These are phyloP conservation scores for Cutaneotrichosporon cavernicola DNA, from an alignment of 1,284 basidiomycete genomes.

Conservation along the genomic window DNA sequence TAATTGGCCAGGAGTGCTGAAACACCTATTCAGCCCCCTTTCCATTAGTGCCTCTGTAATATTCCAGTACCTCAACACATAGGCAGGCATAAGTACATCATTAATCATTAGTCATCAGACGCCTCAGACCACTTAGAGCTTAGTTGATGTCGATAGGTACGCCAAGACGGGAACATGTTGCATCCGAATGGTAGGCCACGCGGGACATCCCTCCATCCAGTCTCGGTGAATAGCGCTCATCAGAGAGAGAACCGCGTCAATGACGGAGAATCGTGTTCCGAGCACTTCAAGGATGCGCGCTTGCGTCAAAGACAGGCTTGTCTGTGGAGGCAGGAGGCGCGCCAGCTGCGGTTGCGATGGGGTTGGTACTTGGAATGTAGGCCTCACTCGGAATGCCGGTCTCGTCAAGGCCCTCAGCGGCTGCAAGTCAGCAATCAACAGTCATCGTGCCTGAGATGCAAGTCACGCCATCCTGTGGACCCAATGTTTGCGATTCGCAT, in stretches of 20 bases:
- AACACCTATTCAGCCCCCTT: not conserved
- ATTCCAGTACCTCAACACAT: not conserved
- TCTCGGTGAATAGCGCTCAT: no score
- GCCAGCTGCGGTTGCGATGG: not conserved
- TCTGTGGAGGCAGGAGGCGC: not conserved
- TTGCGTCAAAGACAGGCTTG: conserved; percentile 12
- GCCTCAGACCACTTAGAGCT: not conserved
- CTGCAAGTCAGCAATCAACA: conserved; percentile 28
- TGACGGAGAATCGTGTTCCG: no score
- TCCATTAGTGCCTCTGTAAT: not conserved
- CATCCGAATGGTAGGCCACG: not conserved
- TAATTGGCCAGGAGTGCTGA: not conserved
- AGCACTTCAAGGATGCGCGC: not conserved
- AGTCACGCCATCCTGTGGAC: not conserved
- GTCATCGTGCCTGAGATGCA: not conserved
- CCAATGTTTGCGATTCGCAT: not conserved
- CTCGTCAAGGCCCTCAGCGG: conserved; percentile 58
- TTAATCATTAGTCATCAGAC: not conserved
- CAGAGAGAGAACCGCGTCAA: no score
- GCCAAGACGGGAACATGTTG: not conserved
- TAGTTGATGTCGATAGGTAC: not conserved
- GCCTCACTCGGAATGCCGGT: conserved; percentile 71
- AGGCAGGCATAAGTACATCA: not conserved
- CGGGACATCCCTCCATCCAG: not conserved
- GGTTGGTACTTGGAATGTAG: conserved; percentile 63